These are phyloP conservation scores for Kwoniella shivajii DNA, from an alignment of 1,284 basidiomycete species.

Conservation along the genomic window DNA sequence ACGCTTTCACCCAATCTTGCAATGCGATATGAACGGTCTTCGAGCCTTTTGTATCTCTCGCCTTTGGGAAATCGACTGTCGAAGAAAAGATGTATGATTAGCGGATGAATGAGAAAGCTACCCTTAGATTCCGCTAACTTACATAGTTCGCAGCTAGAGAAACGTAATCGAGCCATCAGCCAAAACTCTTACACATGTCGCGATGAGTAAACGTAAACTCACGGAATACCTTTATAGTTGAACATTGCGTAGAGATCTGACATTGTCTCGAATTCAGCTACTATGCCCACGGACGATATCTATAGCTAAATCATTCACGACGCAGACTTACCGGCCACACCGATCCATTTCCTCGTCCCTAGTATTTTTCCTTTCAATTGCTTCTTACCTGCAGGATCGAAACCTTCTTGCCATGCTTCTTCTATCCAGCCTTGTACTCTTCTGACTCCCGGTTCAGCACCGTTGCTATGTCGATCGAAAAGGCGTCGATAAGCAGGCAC, in stretches of 20 bases:
- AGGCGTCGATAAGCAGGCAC: constrained; percentile 25
- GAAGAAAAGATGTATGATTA: neutral
- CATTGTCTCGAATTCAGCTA: constrained; percentile 1
- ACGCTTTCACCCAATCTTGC: constrained; percentile 44
- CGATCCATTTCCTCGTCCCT: constrained; percentile 73
- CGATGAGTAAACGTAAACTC: constrained; percentile 41
- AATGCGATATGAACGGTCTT: constrained; percentile 30
- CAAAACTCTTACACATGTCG: neutral
- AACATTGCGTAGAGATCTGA: constrained; percentile 58
- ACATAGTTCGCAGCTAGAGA: constrained; percentile 37
- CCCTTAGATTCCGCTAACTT: no score
- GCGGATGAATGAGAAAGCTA: neutral
- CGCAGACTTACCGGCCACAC: constrained; percentile 65
- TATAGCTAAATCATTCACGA: neutral
- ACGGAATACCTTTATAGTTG: constrained; percentile 67
- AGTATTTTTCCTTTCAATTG: constrained; percentile 65
- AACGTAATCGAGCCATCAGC: neutral
- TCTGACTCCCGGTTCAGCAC: constrained; percentile 65
- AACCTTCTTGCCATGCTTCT: constrained; percentile 74
- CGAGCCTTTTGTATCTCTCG: constrained; percentile 17
- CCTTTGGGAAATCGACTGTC: constrained; percentile 50
- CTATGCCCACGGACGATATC: neutral
- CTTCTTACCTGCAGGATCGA: constrained; percentile 67
- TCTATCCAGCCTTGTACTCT: constrained; percentile 77
- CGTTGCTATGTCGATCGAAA: constrained; percentile 47